Evolutionary conservation across 768 basidiomycete species (phyloP).

Genomic region (Pisolithus marmoratus): DNA sequence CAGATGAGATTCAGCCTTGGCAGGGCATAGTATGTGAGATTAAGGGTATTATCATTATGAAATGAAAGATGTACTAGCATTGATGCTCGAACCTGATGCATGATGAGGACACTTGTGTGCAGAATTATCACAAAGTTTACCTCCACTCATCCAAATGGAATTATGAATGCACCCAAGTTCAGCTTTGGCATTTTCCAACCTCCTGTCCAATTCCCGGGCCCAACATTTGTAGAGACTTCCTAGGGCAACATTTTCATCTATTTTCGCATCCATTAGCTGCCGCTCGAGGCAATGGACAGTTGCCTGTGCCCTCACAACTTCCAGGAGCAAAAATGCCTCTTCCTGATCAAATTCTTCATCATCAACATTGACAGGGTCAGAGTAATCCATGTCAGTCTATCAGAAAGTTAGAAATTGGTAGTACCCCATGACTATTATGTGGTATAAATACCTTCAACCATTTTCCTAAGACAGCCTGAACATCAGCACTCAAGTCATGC

Average conservation of each 20-base stretch:
- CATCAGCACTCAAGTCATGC: too few relatives aligned
- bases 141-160: background rate
- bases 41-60: too few relatives aligned
- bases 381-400: too few relatives aligned
- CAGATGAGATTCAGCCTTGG: too few relatives aligned
- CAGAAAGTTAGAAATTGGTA: too few relatives aligned
- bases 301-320: background rate
- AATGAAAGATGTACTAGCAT: background rate
- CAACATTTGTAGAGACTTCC: background rate
- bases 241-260: background rate
- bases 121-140: background rate
- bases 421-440: too few relatives aligned
- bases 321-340: background rate
- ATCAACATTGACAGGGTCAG: conserved; percentile 22
- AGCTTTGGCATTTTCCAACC: background rate
- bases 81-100: background rate
- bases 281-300: background rate
- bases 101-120: background rate
- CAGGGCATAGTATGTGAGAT: too few relatives aligned
- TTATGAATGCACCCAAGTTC: background rate
- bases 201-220: background rate
- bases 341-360: background rate
- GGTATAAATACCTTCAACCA: too few relatives aligned
- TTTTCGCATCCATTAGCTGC: background rate
- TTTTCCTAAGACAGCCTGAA: too few relatives aligned